Conservation (phyloP, 495 filamentous ascomycete genomes). For the Aspergillus funiculosus region DNA sequence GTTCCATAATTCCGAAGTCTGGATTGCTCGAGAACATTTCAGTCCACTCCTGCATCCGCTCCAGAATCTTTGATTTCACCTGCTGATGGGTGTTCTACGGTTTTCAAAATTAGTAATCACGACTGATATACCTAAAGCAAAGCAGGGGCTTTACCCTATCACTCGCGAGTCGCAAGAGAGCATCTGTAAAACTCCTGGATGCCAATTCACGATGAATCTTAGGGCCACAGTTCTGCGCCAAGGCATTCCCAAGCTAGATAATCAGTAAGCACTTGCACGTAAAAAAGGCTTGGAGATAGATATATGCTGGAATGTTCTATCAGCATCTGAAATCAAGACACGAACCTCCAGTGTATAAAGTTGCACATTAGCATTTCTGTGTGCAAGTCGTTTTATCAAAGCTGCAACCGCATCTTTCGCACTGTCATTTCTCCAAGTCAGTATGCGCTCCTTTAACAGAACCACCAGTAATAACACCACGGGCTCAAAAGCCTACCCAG, state of each 20-base stretch:
- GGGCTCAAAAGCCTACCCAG: conserved; percentile 44
- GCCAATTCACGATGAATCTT: conserved; percentile 91
- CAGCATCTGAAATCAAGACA: not conserved
- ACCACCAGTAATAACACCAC: not conserved
- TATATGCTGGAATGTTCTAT: too few species aligned
- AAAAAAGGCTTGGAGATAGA: not conserved
- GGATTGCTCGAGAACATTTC: conserved; percentile 89
- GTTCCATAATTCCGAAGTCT: conserved; percentile 95
- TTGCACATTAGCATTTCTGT: conserved; percentile 98
- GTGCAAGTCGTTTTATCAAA: conserved; percentile 92
- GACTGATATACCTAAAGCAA: not conserved
- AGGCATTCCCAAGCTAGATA: conserved; percentile 71
- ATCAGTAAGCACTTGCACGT: conserved; percentile 3
- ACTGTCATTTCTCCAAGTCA: conserved; percentile 32
- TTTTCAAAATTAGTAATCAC: not conserved
- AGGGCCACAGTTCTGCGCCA: conserved; percentile 90
- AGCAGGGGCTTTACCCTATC: conserved; percentile 54
- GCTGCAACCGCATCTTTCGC: conserved; percentile 89
- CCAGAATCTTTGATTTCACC: conserved; percentile 94
- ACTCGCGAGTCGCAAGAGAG: conserved; percentile 79
- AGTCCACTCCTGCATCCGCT: conserved; percentile 93
- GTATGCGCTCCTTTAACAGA: conserved; percentile 10
- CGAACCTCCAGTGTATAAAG: conserved; percentile 91
- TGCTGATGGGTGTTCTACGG: conserved; percentile 83
- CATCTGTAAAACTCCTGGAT: conserved; percentile 92